Evolutionary conservation across 768 basidiomycete genomes (phyloP).

Genomic region (Tulasnella calospora): DNA sequence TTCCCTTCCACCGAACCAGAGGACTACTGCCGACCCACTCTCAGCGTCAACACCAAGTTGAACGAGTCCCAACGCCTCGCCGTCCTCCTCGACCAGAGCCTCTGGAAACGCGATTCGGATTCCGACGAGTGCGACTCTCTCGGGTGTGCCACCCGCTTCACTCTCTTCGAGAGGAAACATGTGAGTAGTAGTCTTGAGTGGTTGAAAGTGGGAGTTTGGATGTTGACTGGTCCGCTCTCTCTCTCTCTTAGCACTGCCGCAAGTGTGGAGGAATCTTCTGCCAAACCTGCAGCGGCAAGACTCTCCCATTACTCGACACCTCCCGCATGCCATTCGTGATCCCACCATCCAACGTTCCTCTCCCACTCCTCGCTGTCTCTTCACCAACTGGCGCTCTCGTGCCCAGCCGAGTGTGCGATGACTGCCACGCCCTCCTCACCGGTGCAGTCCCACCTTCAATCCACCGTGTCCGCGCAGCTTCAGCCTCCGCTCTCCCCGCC

Average conservation of each 20-base stretch:
- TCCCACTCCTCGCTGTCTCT: constrained; percentile 51
- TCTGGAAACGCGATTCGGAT: constrained; percentile 75
- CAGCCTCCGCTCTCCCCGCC: constrained; percentile 34
- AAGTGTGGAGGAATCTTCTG: constrained; percentile 82
- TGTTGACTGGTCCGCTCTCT: neutral
- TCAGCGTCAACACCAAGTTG: constrained; percentile 28
- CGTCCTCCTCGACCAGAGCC: constrained; percentile 58
- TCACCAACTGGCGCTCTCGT: constrained; percentile 57
- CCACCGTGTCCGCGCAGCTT: neutral
- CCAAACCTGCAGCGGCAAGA: constrained; percentile 52
- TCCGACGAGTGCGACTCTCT: constrained; percentile 68
- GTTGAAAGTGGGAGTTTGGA: neutral
- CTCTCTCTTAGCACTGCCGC: constrained; percentile 67
- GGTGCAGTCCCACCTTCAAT: constrained; percentile 40
- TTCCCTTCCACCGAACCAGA: constrained; percentile 13
- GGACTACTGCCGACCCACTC: constrained; percentile 21
- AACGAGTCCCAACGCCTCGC: constrained; percentile 68
- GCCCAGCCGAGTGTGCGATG: constrained; percentile 65
- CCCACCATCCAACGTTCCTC: constrained; percentile 52
- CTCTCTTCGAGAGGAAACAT: constrained; percentile 68
- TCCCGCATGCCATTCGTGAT: constrained; percentile 63
- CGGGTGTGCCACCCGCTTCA: constrained; percentile 59
- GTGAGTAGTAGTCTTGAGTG: constrained; percentile 42
- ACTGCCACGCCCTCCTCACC: constrained; percentile 70
- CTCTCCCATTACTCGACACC: constrained; percentile 66